phyloP scores from a whole-genome alignment of 352 stramenopile species.

The Thraustochytrium striatum region DNA sequence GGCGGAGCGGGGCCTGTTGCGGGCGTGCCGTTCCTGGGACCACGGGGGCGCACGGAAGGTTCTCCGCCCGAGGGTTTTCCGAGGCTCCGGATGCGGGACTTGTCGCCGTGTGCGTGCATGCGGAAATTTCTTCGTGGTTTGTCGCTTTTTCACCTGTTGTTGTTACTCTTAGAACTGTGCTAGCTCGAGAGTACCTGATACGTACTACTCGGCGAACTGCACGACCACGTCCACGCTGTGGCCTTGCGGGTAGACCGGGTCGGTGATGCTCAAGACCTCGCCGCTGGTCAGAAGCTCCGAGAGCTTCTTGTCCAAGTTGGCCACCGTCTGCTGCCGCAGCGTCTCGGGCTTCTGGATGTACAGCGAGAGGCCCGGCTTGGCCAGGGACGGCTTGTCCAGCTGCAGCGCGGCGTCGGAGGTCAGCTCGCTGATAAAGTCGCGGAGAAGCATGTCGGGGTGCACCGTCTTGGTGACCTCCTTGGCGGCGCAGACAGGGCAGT shows the following conservation, averaged over 20 bases:
- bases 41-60: no score
- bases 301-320: slow-evolving; percentile 83
- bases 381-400: slow-evolving; percentile 65
- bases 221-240: slow-evolving; percentile 28
- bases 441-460: slow-evolving; percentile 62
- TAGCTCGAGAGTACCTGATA: no score
- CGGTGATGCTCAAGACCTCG: slow-evolving; percentile 86
- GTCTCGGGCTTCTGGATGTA: slow-evolving; percentile 72
- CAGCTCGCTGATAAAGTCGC: slow-evolving; percentile 64
- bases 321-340: slow-evolving; percentile 78
- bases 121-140: no score
- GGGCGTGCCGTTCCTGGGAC: no score
- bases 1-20: no score
- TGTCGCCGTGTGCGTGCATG: no score
- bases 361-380: slow-evolving; percentile 58
- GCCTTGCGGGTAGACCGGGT: slow-evolving; percentile 73
- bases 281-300: slow-evolving; percentile 76
- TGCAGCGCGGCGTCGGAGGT: slow-evolving; percentile 59
- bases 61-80: no score
- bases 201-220: background rate
- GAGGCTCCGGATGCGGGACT: no score
- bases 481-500: slow-evolving; percentile 77
- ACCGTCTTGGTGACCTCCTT: slow-evolving; percentile 65
- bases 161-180: no score
- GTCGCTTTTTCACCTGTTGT: no score